phyloP scores from a whole-genome alignment of 2,329 filamentous ascomycete species.

The Sporothrix schenckii region DNA sequence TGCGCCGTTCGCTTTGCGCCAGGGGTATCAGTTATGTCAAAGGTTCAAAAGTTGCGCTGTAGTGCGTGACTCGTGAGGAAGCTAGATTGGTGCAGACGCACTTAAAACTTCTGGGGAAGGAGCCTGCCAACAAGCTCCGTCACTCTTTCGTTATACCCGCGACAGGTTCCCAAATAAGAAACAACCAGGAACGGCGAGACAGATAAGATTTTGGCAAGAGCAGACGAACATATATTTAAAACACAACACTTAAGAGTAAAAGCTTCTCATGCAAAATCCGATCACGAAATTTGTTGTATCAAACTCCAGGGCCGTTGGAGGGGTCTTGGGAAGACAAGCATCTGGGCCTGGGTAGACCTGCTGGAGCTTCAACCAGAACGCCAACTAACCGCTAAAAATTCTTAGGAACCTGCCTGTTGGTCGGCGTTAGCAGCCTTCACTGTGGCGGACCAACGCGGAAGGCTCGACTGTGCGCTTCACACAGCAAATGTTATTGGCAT shows the following conservation, averaged over 20 bases:
- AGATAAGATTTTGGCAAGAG: background rate
- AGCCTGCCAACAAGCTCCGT: background rate
- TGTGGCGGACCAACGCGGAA: constrained; percentile 10
- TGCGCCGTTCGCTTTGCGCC: background rate
- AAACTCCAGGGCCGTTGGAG: background rate
- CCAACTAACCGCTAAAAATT: background rate
- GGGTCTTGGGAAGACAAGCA: constrained; percentile 4
- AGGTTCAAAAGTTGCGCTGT: background rate
- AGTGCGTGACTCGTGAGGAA: background rate
- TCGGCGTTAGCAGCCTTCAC: constrained; percentile 4
- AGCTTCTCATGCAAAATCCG: background rate
- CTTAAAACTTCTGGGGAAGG: background rate
- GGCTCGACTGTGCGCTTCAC: background rate
- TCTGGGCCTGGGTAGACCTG: background rate
- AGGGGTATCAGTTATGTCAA: background rate
- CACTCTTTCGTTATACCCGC: constrained; percentile 10
- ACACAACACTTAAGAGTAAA: background rate
- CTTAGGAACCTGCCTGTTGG: background rate
- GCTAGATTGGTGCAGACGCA: constrained; percentile 6
- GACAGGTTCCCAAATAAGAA: background rate
- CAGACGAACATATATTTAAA: background rate
- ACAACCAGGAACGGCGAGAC: background rate
- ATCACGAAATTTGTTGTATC: background rate
- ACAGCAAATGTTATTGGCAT: background rate
- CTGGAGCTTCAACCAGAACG: background rate